phyloP scores from a whole-genome alignment of 306 rosid species.

The Geum urbanum region DNA sequence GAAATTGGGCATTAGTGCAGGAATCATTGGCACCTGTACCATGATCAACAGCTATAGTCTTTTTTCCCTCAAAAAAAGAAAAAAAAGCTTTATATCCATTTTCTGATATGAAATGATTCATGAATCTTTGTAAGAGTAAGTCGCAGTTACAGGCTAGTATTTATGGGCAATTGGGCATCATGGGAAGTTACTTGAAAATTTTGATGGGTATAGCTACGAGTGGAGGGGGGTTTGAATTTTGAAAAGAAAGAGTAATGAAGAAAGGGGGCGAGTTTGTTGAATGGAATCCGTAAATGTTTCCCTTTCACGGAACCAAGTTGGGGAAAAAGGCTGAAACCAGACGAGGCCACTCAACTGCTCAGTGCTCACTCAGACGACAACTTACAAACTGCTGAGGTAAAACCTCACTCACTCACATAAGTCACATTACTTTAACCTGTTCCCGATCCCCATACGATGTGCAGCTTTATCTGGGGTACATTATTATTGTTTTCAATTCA shows the following conservation, averaged over 20 bases:
- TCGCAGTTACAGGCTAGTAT: too few relatives aligned
- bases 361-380: background rate
- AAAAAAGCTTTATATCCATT: too few relatives aligned
- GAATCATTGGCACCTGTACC: background rate
- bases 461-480: background rate
- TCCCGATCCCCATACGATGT: background rate
- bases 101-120: too few relatives aligned
- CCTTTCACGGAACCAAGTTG: constrained; percentile 5
- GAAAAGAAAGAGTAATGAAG: background rate
- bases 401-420: background rate
- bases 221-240: background rate
- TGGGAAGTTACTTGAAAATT: background rate
- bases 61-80: too few relatives aligned
- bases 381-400: background rate
- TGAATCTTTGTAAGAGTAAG: too few relatives aligned
- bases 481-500: too few relatives aligned
- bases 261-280: constrained; percentile 5
- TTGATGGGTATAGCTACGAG: too few relatives aligned
- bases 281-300: constrained; percentile 3
- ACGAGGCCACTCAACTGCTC: background rate
- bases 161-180: background rate
- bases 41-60: too few relatives aligned
- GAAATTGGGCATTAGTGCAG: background rate
- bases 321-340: constrained; percentile 1
- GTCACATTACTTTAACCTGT: background rate